Percentiles rank a stretch among this genome's conserved stretches.
Conservation (phyloP, 805 yeast species). For the Hanseniaspora occidentalis region DNA sequence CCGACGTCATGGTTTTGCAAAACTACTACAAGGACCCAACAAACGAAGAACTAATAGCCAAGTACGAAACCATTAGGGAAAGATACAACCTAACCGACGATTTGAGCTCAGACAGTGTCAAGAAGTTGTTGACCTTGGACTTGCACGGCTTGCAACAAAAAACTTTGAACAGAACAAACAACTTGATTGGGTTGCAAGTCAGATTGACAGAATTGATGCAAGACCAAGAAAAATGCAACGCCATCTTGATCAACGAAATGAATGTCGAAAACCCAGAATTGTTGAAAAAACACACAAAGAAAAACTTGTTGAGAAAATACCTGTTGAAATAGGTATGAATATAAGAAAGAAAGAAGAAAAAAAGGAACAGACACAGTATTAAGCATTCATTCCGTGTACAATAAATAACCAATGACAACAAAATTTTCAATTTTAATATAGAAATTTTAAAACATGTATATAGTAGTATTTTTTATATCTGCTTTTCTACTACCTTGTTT, state of each 20-base stretch:
- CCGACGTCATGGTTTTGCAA: conserved; percentile 22
- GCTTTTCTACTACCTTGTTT: too few relatives aligned
- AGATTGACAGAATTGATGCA: conserved; percentile 26
- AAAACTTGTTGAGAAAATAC: conserved; percentile 62
- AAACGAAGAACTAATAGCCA: conserved; percentile 20
- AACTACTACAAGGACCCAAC: conserved; percentile 14
- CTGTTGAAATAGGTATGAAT: conserved; percentile 29
- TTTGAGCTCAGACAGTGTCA: conserved; percentile 33
- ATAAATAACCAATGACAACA: too few relatives aligned
- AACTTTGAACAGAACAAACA: conserved; percentile 16
- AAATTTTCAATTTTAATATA: too few relatives aligned
- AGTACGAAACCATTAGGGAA: conserved; percentile 27
- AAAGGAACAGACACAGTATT: conserved; percentile 5
- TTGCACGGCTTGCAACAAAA: conserved; percentile 20
- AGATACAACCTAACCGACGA: conserved; percentile 32
- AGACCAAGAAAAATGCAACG: conserved; percentile 25
- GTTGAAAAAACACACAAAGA: conserved; percentile 42
- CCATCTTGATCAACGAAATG: conserved; percentile 22
- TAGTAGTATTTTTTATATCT: too few relatives aligned
- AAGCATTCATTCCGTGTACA: too few relatives aligned
- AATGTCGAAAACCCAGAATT: conserved; percentile 26
- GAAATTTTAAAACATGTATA: too few relatives aligned
- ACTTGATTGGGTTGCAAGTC: conserved; percentile 26
- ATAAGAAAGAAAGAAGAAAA: too few relatives aligned
- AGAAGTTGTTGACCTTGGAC: conserved; percentile 28